Evolutionary conservation across 805 yeast genomes (phyloP).

Genomic region (Sungouiozyma intestinalis): DNA sequence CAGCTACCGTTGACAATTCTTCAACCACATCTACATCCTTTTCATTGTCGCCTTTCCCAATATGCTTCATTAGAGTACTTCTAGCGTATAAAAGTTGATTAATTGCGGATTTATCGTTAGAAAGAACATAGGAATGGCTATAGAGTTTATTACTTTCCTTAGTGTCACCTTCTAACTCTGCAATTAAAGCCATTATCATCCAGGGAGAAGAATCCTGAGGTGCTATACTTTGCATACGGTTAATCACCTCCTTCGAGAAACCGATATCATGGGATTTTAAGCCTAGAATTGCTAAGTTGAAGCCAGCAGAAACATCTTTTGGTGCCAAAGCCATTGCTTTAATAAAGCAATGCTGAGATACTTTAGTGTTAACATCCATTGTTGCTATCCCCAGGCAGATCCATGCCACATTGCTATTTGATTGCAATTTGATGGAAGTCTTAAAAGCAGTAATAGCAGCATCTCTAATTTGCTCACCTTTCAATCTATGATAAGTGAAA

Average conservation of each 20-base stretch:
- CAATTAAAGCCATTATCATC: slow-evolving; percentile 72
- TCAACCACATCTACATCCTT: slow-evolving; percentile 50
- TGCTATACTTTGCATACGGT: slow-evolving; percentile 67
- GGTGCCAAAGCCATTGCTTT: slow-evolving; percentile 65
- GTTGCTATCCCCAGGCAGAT: slow-evolving; percentile 70
- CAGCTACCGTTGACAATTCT: slow-evolving; percentile 54
- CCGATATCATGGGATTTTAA: slow-evolving; percentile 55
- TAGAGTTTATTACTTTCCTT: slow-evolving; percentile 46
- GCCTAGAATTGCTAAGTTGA: slow-evolving; percentile 70
- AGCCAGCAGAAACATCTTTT: slow-evolving; percentile 63
- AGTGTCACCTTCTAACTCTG: slow-evolving; percentile 39
- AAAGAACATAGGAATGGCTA: slow-evolving; percentile 68
- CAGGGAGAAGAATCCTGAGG: slow-evolving; percentile 72
- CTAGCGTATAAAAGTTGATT: slow-evolving; percentile 67
- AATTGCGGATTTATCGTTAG: slow-evolving; percentile 61
- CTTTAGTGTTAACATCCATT: slow-evolving; percentile 49
- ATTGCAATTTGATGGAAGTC: slow-evolving; percentile 61
- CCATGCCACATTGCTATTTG: slow-evolving; percentile 69
- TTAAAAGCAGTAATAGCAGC: slow-evolving; percentile 50
- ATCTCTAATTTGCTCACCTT: slow-evolving; percentile 30
- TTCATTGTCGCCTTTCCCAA: slow-evolving; percentile 36
- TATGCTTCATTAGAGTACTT: slow-evolving; percentile 39
- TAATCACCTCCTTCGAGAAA: slow-evolving; percentile 63
- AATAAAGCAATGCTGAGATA: slow-evolving; percentile 88
- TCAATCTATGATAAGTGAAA: slow-evolving; percentile 32